Evolutionary conservation across 176 grass and related monocot genomes (phyloP).

Genomic region (Microstegium vimineum): DNA sequence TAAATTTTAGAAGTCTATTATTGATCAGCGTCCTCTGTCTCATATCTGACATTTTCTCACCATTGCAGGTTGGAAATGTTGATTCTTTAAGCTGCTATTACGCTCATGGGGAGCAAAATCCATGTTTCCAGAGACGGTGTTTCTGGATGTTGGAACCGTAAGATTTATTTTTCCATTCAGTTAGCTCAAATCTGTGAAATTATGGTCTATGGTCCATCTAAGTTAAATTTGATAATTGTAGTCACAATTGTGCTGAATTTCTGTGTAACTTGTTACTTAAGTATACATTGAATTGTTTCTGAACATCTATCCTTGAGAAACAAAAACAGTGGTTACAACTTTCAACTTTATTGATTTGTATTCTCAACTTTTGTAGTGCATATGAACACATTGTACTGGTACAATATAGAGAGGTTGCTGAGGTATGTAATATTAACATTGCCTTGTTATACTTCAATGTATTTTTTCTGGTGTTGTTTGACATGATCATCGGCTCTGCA

Average conservation of each 20-base stretch:
- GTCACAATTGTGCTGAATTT: slow-evolving; percentile 14
- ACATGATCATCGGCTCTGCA: neutral
- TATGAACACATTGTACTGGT: slow-evolving; percentile 95
- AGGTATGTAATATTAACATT: slow-evolving; percentile 57
- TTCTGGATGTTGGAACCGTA: slow-evolving; percentile 97
- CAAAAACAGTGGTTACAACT: neutral
- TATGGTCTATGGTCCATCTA: neutral
- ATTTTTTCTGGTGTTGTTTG: slow-evolving; percentile 17
- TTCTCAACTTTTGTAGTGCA: slow-evolving; percentile 56
- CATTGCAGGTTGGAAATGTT: slow-evolving; percentile 76
- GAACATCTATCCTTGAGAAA: neutral
- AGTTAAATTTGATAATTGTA: neutral
- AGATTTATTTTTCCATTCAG: slow-evolving; percentile 33
- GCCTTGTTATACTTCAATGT: slow-evolving; percentile 1
- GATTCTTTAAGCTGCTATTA: slow-evolving; percentile 97
- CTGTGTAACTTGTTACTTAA: neutral
- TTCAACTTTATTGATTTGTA: neutral
- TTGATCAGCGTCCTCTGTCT: slow-evolving; percentile 10
- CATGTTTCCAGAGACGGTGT: slow-evolving; percentile 84
- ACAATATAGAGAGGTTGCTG: slow-evolving; percentile 84
- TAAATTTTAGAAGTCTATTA: neutral
- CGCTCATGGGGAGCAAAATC: slow-evolving; percentile 91
- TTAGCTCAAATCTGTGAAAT: slow-evolving; percentile 22
- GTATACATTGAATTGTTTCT: neutral
- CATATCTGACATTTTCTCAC: slow-evolving; percentile 26